A percentile compares a stretch with the other conserved stretches of the same genome.
These are phyloP conservation scores for Podochytrium sp. DNA, from an alignment of 192 early-diverging fungal species.

Conservation along the genomic window DNA sequence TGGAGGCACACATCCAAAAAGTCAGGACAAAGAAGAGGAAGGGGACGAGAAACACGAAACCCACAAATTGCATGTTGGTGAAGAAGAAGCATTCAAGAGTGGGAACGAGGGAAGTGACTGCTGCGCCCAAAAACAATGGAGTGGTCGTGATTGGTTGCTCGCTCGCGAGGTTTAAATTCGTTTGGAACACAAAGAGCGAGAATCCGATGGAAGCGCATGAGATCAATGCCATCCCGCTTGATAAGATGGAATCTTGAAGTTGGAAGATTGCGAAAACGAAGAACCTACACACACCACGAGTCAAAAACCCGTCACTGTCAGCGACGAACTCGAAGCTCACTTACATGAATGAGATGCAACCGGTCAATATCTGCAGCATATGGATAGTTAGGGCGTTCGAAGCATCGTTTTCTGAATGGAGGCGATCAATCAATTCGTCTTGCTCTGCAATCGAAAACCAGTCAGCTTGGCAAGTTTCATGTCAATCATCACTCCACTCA, in stretches of 20 bases:
- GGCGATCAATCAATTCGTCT: constrained; percentile 9
- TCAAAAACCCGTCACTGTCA: no score
- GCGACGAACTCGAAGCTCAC: no score
- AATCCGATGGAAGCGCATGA: neutral
- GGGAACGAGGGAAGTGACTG: neutral
- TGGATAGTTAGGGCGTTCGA: neutral
- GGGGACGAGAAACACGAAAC: neutral
- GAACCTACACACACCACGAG: neutral
- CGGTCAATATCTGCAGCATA: neutral
- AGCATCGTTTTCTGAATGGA: neutral
- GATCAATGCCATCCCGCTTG: neutral
- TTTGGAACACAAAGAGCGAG: constrained; percentile 3
- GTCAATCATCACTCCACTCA: neutral
- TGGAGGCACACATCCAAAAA: neutral
- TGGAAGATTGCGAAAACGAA: neutral
- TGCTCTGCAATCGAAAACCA: constrained; percentile 7
- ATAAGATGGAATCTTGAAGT: neutral
- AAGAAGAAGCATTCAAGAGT: neutral
- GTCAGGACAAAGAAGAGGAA: neutral
- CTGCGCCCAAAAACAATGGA: neutral
- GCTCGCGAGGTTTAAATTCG: neutral
- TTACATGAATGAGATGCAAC: neutral
- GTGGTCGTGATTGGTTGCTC: neutral
- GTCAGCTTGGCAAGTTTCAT: neutral
- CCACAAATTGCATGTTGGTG: neutral